phyloP scores from a whole-genome alignment of 768 basidiomycete species.

The Rhizopogon vulgaris region DNA sequence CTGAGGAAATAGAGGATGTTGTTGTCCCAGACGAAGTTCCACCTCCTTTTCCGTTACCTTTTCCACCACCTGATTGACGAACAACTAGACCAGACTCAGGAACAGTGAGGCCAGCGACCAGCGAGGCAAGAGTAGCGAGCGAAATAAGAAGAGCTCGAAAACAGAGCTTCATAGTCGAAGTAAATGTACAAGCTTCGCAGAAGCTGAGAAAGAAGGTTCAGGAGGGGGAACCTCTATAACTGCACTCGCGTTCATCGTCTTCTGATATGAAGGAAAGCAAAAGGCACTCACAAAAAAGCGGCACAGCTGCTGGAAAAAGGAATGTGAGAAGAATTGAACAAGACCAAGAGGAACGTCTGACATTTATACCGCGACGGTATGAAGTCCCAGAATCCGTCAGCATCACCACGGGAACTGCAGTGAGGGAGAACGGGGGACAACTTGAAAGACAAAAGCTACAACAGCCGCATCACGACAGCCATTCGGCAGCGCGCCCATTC shows the following conservation, averaged over 20 bases:
- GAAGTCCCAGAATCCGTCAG: not conserved
- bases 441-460: not conserved
- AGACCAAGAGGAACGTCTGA: constrained; percentile 10
- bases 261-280: not conserved
- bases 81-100: constrained; percentile 14
- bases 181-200: constrained; percentile 35
- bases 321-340: constrained; percentile 11
- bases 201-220: constrained; percentile 38
- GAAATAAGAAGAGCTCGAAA: constrained; percentile 30
- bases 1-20: constrained; percentile 11
- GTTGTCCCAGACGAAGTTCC: constrained; percentile 1
- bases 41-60: constrained; percentile 11
- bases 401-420: constrained; percentile 6
- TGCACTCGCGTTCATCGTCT: not conserved
- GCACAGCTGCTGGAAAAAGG: constrained; percentile 46
- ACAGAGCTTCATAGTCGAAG: constrained; percentile 46
- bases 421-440: not conserved
- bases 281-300: constrained; percentile 24
- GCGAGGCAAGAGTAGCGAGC: constrained; percentile 30
- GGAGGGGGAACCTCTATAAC: constrained; percentile 17
- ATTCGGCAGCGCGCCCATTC: not conserved
- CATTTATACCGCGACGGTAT: not conserved
- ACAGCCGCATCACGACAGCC: constrained; percentile 3
- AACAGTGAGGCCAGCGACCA: constrained; percentile 24
- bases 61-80: constrained; percentile 15